Base-by-base conservation (phyloP, 345 rosid genomes). In the Litchi chinensis region DNA sequence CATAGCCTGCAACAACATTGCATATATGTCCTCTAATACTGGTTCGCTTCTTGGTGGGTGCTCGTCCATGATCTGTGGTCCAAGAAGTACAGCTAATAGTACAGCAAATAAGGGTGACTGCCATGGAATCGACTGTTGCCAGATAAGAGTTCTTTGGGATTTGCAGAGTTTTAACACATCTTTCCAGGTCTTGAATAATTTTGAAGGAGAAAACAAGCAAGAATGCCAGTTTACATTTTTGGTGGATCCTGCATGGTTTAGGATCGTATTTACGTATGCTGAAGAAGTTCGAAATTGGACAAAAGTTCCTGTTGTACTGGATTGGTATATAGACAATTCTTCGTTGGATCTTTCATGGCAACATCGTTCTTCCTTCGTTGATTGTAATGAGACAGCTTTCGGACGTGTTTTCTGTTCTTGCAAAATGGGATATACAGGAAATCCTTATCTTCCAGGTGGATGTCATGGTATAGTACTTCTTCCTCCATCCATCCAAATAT, bases 1-100 rank as follows among this genome's bases (percentile, higher is more conserved):
- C 24, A 9, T 52, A n/a, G 64, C 63, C 44, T 71, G 75, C 41
- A 32, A 54, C 64, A 71, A 18, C 44, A 11, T 52, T 71, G 75
- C 46, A n/a, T 18, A 1, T 0, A 71, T 52, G 46, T 44, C 73
- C 44, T 0, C 7, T 5, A 22, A 5, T 8, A 10, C 24, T 5
- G 11, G 19, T 67, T 39, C 9, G 6, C 12, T 5, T 22, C 3
- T 69, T 22, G 73, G 73, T 22, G 73, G 74, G 18, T 70, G 74
- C 21, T 5, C 24, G 11, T 70, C 74, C 4, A n/a, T n/a, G n/a
- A 48, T 12, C 26, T 70, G 60, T 43, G 11, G 44, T 12, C 9
- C 5, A 0, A 22, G 44, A 5, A n/a, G n/a, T n/a, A n/a, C n/a
- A n/a, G n/a, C n/a, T n/a, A n/a, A n/a, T n/a, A 24, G 21, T 7